phyloP scores from a whole-genome alignment of 441 rosid species.

The Adansonia grandidieri region DNA sequence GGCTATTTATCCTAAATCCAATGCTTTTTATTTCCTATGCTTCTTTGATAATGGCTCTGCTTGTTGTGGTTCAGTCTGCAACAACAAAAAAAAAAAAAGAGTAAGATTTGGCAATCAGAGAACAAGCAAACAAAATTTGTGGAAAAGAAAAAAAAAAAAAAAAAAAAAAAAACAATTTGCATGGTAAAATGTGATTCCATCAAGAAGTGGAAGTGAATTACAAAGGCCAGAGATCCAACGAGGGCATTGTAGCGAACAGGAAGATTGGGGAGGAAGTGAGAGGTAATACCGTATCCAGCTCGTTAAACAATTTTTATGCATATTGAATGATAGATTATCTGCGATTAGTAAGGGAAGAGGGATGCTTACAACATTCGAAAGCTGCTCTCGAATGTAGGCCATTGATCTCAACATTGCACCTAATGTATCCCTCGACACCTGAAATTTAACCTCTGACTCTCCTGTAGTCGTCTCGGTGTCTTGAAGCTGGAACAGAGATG shows the following conservation, averaged over 20 bases:
- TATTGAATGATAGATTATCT: background rate
- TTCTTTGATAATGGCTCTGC: constrained; percentile 64
- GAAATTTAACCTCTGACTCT: constrained; percentile 95
- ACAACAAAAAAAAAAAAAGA: background rate
- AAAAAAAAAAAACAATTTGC: background rate
- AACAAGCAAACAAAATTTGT: background rate
- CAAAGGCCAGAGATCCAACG: background rate
- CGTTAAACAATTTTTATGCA: background rate
- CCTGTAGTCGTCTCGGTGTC: constrained; percentile 85
- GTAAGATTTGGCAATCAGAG: constrained; percentile 13
- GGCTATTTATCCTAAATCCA: constrained; percentile 9
- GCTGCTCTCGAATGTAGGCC: constrained; percentile 97
- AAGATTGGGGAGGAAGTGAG: background rate
- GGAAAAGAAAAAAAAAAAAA: background rate
- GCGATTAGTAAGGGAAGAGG: constrained; percentile 20
- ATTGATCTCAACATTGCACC: constrained; percentile 98
- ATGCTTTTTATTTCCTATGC: constrained; percentile 51
- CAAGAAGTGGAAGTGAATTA: background rate
- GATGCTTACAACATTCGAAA: constrained; percentile 65
- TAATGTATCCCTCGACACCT: constrained; percentile 90
- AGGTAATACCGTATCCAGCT: background rate
- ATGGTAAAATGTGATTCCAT: background rate
- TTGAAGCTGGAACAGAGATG: constrained; percentile 65
- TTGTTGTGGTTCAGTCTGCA: constrained; percentile 64
- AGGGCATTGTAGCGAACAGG: background rate